Evolutionary conservation across 805 yeast genomes (phyloP).

Genomic region (Ogataea corticis): DNA sequence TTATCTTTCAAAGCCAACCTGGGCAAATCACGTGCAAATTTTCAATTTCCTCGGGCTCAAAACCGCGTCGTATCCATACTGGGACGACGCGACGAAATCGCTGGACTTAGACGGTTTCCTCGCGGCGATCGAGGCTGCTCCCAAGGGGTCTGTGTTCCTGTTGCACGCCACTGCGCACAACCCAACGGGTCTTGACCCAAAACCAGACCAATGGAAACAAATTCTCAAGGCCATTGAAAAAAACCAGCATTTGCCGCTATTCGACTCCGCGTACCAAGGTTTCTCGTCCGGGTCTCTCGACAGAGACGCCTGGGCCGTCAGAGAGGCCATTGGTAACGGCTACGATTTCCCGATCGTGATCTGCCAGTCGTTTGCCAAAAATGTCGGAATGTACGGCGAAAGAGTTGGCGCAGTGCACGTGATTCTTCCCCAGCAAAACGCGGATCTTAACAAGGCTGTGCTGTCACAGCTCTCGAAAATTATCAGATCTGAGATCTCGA

Average conservation of each 20-base stretch:
- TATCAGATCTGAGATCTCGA: conserved; percentile 83
- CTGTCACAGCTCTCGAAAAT: conserved; percentile 73
- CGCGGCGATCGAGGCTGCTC: conserved; percentile 61
- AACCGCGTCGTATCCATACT: conserved; percentile 78
- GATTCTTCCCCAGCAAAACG: conserved; percentile 48
- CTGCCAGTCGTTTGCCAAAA: conserved; percentile 96
- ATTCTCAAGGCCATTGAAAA: conserved; percentile 63
- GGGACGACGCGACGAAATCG: conserved; percentile 70
- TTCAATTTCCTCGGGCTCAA: conserved; percentile 69
- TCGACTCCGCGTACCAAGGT: conserved; percentile 97
- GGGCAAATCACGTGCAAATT: conserved; percentile 94
- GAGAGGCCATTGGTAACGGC: conserved; percentile 55
- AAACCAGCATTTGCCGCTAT: conserved; percentile 72
- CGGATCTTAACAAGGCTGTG: conserved; percentile 54
- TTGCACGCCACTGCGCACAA: conserved; percentile 97
- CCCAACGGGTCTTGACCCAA: conserved; percentile 96
- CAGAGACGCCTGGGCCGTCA: conserved; percentile 81
- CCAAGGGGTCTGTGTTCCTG: conserved; percentile 73
- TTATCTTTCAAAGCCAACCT: conserved; percentile 87
- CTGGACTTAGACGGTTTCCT: conserved; percentile 73
- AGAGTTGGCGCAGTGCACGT: conserved; percentile 93
- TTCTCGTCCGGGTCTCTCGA: conserved; percentile 88
- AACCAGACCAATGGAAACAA: conserved; percentile 73
- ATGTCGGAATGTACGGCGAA: conserved; percentile 97
- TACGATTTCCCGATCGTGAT: conserved; percentile 62